Evolutionary conservation across 129 eudicot genomes (phyloP), one percentile per base, ranked within the genome.

Genomic region (Heracleum sosnowskyi): DNA sequence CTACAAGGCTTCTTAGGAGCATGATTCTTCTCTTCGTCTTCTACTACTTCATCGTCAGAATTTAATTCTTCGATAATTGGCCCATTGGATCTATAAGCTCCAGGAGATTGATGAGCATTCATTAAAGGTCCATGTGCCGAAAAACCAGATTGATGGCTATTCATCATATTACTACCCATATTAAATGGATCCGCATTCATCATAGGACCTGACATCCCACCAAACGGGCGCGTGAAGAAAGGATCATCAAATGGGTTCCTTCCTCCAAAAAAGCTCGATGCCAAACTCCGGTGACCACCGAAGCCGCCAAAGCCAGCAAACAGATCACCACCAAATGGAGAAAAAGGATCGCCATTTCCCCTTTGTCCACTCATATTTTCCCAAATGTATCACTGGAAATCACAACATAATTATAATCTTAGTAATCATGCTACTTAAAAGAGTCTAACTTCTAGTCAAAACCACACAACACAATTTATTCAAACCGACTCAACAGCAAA

Each of bases 191-290:
- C 44, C 13, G 29, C 51, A 35, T 62, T 77, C 73, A 63, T 39
- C 33, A 18, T 33, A 69, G 74, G 41, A 76, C 82, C 80, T 76
- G 90, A 79, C 77, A 90, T 82, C 64, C 88, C 84, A 77, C 91
- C 97, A 83, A 91, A 88, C 72, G 98, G 98, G 17, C 82, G 86
- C 7, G 85, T 83, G 84, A 93, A 94, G 84, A 91, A 90, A 81
- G 97, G 98, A 75, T 94, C 97, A 80, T 88, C 97, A 80, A 94
- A 90, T n/a, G 98, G 98, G 75, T 94, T 90, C 53, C 88, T 82
- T 79, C 97, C 96, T 20, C 93, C 98, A 73, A 94, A 91, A 73
- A 90, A 75, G 63, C 86, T 75, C 44, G 98, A 82, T 45, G 90
- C 62, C 11, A 86, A 51, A 73, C 81, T 81, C 42, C 82, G 75